Evolutionary conservation across 2,329 filamentous ascomycete species (phyloP).

Genomic region (Capronia coronata): DNA sequence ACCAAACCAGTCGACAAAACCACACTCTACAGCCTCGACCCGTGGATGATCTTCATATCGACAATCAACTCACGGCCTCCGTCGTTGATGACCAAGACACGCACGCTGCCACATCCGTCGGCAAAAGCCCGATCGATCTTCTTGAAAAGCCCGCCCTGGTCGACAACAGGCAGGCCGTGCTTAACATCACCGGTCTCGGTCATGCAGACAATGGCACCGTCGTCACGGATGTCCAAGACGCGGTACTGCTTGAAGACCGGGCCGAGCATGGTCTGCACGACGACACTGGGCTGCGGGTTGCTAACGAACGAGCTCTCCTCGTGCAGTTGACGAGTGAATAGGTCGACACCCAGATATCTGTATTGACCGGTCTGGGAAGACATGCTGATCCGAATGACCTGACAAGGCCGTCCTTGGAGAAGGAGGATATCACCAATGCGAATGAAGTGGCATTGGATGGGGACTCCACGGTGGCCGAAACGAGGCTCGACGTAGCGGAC

Average conservation of each 20-base stretch:
- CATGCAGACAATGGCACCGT: constrained; percentile 80
- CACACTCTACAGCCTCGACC: constrained; percentile 53
- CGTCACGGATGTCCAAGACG: constrained; percentile 92
- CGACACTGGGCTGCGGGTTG: constrained; percentile 91
- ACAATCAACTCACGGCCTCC: constrained; percentile 89
- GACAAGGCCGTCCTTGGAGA: constrained; percentile 97
- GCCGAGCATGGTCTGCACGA: constrained; percentile 99
- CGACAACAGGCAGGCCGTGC: constrained; percentile 87
- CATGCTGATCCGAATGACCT: constrained; percentile 99
- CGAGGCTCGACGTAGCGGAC: constrained; percentile 48
- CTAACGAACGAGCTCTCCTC: constrained; percentile 98
- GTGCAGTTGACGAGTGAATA: constrained; percentile 99
- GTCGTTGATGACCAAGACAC: constrained; percentile 93
- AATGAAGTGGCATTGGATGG: constrained; percentile 99
- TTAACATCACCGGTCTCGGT: constrained; percentile 98
- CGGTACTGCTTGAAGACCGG: constrained; percentile 99
- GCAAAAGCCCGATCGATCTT: constrained; percentile 80
- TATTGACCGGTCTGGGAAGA: constrained; percentile 97
- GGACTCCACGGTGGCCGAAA: constrained; percentile 49
- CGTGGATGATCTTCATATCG: constrained; percentile 98
- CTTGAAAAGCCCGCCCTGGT: constrained; percentile 82
- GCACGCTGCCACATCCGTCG: constrained; percentile 85
- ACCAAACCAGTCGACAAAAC: background rate
- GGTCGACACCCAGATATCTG: constrained; percentile 98
- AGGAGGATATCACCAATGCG: constrained; percentile 98